These are phyloP conservation scores for Furculomyces boomerangus DNA, from an alignment of 371 early-diverging fungal species.

Conservation along the genomic window DNA sequence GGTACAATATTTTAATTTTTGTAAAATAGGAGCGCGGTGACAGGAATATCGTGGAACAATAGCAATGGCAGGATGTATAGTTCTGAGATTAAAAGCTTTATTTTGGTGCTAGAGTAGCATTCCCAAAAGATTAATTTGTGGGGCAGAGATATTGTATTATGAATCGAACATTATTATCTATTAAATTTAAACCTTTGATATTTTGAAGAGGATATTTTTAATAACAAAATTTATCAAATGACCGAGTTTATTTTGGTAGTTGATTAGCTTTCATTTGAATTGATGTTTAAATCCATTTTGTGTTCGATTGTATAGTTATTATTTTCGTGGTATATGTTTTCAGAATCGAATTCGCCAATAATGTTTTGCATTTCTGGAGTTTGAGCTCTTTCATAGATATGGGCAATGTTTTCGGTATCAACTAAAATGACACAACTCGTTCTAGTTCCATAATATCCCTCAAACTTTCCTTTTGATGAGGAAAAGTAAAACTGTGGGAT, in stretches of 20 bases:
- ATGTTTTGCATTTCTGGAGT: not conserved
- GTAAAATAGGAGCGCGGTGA: not conserved
- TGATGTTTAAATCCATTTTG: too few species aligned
- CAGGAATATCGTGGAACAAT: not conserved
- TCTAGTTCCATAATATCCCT: conserved; percentile 1
- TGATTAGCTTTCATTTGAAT: too few species aligned
- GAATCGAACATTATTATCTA: too few species aligned
- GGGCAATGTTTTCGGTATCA: not conserved
- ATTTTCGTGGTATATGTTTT: too few species aligned
- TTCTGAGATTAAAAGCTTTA: not conserved
- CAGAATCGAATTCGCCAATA: not conserved
- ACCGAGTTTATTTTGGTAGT: too few species aligned
- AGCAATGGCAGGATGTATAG: not conserved
- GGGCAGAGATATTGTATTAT: too few species aligned
- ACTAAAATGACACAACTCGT: not conserved
- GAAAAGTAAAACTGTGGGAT: not conserved
- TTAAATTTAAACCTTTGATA: too few species aligned
- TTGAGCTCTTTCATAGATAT: conserved; percentile 1
- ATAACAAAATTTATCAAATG: too few species aligned
- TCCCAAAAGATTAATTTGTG: too few species aligned
- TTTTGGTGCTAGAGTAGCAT: not conserved
- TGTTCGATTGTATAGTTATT: too few species aligned
- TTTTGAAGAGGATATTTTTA: too few species aligned
- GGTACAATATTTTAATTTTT: not conserved
- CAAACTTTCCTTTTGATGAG: not conserved